phyloP scores from a whole-genome alignment of 352 stramenopile species.

The Pythium rhizo-oryzae region DNA sequence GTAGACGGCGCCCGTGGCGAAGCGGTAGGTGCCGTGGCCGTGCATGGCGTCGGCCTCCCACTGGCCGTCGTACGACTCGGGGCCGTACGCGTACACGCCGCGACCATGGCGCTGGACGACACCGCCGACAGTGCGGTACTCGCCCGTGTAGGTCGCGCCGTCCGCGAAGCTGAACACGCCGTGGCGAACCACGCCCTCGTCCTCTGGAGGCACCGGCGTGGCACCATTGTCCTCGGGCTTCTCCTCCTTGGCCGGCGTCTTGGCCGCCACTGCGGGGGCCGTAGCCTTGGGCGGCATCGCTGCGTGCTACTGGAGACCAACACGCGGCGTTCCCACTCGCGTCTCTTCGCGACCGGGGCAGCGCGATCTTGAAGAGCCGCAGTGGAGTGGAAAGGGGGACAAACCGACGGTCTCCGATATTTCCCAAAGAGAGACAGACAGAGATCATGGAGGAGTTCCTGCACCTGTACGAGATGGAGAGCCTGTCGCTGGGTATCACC shows the following conservation, averaged over 20 bases:
- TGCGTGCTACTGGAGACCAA: not conserved
- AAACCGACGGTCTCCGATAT: not conserved
- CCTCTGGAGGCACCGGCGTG: conserved; percentile 24
- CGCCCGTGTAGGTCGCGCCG: conserved; percentile 63
- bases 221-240: conserved; percentile 34
- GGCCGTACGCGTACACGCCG: conserved; percentile 51
- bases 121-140: conserved; percentile 41
- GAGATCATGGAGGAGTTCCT: conserved; percentile 63
- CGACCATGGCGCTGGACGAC: conserved; percentile 46
- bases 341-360: not conserved
- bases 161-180: conserved; percentile 74
- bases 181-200: conserved; percentile 41
- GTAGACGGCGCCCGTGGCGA: conserved; percentile 73
- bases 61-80: conserved; percentile 64
- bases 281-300: conserved; percentile 34
- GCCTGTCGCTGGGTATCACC: conserved; percentile 63
- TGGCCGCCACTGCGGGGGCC: conserved; percentile 6
- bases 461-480: conserved; percentile 81
- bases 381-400: not conserved
- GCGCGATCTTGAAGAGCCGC: conserved; percentile 35
- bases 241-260: conserved; percentile 34
- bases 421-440: not conserved
- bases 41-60: conserved; percentile 78
- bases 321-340: no score
- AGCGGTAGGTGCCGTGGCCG: conserved; percentile 57